Evolutionary conservation across 2,329 filamentous ascomycete genomes (phyloP).

Genomic region (Fusarium lateritium): DNA sequence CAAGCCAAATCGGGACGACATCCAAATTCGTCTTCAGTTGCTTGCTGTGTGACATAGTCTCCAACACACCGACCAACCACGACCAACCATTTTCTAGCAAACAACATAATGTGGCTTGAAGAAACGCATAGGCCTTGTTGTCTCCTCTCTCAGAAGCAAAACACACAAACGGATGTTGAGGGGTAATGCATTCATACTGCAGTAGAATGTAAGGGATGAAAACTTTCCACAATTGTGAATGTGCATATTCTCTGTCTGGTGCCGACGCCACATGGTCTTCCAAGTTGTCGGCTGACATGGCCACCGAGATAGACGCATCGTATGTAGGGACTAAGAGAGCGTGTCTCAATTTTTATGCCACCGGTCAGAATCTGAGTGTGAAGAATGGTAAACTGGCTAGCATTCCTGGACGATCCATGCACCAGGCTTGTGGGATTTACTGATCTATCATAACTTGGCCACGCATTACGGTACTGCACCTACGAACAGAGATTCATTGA

Average conservation of each 20-base stretch:
- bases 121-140: not conserved
- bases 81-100: not conserved
- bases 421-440: not conserved
- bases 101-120: slow-evolving; percentile 1
- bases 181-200: not conserved
- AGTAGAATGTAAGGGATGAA: not conserved
- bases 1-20: not conserved
- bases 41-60: not conserved
- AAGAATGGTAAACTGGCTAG: not conserved
- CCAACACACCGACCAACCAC: not conserved
- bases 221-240: not conserved
- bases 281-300: not conserved
- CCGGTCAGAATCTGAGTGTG: not conserved
- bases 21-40: not conserved
- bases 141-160: not conserved
- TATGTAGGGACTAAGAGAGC: not conserved
- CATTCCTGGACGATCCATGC: not conserved
- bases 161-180: not conserved
- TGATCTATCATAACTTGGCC: not conserved
- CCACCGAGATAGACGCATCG: not conserved
- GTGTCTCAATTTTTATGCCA: not conserved
- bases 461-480: not conserved
- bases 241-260: not conserved
- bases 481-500: not conserved
- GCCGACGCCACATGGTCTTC: not conserved